Evolutionary conservation across 257 asterid species (phyloP).

Genomic region (Asclepias syriaca): DNA sequence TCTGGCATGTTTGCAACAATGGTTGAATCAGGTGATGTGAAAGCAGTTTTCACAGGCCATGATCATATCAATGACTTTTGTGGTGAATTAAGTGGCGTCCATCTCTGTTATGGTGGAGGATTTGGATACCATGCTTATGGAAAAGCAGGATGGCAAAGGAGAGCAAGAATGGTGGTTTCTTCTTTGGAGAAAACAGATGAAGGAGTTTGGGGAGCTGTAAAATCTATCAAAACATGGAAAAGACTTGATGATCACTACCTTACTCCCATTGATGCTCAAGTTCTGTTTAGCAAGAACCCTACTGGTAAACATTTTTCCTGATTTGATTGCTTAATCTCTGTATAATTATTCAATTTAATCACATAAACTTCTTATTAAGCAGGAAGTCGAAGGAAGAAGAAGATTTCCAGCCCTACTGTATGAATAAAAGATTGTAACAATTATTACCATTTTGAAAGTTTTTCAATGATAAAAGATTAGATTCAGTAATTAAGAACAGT

Average conservation of each 20-base stretch:
- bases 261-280: slow-evolving; percentile 60
- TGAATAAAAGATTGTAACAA: background rate
- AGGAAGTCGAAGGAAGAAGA: slow-evolving; percentile 36
- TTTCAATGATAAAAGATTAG: too few species aligned
- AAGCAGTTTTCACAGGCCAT: slow-evolving; percentile 89
- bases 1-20: slow-evolving; percentile 85
- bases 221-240: slow-evolving; percentile 85
- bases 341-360: background rate
- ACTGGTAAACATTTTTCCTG: slow-evolving; percentile 23
- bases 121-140: slow-evolving; percentile 97
- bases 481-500: too few species aligned
- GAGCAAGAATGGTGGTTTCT: slow-evolving; percentile 88
- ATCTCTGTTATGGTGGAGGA: slow-evolving; percentile 93
- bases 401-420: background rate
- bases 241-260: slow-evolving; percentile 67
- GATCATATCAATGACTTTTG: slow-evolving; percentile 95
- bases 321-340: background rate
- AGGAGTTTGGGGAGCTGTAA: slow-evolving; percentile 74
- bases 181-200: slow-evolving; percentile 62
- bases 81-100: slow-evolving; percentile 58
- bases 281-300: slow-evolving; percentile 73
- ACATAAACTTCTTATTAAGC: background rate
- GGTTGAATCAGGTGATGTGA: slow-evolving; percentile 85
- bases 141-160: slow-evolving; percentile 87
- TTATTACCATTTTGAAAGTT: background rate